Evolutionary conservation across 2,329 filamentous ascomycete genomes (phyloP), one percentile per base, ranked within the genome.

Genomic region (Herpotrichia juniperi): DNA sequence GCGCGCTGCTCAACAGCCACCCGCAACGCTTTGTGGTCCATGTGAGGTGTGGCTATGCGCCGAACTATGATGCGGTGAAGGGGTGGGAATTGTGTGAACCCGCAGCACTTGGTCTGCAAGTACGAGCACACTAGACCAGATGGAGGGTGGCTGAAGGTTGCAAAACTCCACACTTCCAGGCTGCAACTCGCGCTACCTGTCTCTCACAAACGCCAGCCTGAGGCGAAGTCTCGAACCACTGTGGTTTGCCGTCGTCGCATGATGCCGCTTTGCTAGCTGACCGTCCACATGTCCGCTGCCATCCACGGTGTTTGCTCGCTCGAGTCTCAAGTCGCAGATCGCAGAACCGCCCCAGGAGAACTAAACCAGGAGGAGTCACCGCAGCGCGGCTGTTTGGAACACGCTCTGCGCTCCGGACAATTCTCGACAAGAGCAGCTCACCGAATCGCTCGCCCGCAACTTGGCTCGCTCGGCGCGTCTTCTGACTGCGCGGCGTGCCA

Each of bases 351-450:
- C 26, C 26, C 26, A 28, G 26, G 37, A 40, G 25, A 14, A 16
- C 19, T 14, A 40, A 14, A 16, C 19, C 14, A 3, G 7, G 3
- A 24, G 37, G 21, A 24, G 37, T 24, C n/a, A 19, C n/a, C n/a
- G n/a, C n/a, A n/a, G n/a, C 52, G 65, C 65, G 65, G 63, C 58
- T 61, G 60, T 62, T n/a, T 64, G 64, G 53, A 34, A 47, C 65
- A 57, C 52, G 50, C 40, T 42, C 39, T 25, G 21, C 39, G 21
- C 24, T 42, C 22, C 8, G 21, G 21, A 42, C n/a, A 31, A n/a
- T n/a, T n/a, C n/a, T n/a, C n/a, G n/a, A n/a, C 39, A 30, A 31
- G 25, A 17, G 24, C 40, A 43, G 24, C 19, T 14, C 37, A 40
- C 6, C 37, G 37, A 40, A 40, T 40, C 37, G 37, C 37, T 40